A percentile compares a stretch with the other conserved stretches of the same genome.
Conservation (phyloP, 495 filamentous ascomycete species). For the Aspergillus taichungensis region DNA sequence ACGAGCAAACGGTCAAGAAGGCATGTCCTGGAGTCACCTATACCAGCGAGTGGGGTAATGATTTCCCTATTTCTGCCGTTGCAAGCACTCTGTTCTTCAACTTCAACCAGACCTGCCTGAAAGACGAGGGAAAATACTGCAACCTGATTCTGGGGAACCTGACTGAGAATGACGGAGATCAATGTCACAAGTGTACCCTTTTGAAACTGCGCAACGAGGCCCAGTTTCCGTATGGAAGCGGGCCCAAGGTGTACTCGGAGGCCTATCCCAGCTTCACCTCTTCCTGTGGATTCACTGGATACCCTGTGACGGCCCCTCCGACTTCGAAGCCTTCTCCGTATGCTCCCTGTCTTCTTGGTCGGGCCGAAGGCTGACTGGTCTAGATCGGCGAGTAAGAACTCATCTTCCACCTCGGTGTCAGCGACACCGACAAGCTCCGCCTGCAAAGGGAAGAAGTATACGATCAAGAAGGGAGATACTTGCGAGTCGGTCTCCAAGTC, state of each 20-base stretch:
- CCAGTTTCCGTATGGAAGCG: slow-evolving; percentile 1
- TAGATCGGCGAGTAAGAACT: too few species aligned
- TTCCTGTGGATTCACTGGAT: slow-evolving; percentile 1
- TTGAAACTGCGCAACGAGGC: neutral
- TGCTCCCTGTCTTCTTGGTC: too few species aligned
- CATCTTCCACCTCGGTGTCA: too few species aligned
- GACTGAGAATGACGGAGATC: neutral
- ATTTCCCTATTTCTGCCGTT: neutral
- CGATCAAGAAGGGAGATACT: neutral
- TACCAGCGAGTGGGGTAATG: neutral
- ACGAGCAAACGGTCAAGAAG: neutral
- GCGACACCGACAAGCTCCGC: neutral
- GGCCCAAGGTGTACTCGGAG: neutral
- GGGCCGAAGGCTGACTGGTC: too few species aligned
- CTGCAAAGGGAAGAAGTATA: neutral
- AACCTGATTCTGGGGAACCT: neutral
- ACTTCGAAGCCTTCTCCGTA: neutral
- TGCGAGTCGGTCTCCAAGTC: neutral
- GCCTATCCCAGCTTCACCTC: slow-evolving; percentile 1
- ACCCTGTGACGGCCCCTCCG: neutral
- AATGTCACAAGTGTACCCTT: neutral
- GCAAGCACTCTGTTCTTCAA: neutral
- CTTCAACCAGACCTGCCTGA: neutral
- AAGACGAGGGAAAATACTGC: neutral
- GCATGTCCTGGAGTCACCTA: neutral